A percentile compares a stretch with the other conserved stretches of the same genome.
phyloP scores from a whole-genome alignment of 2,329 filamentous ascomycete species.

The Mycocentrospora acerina region DNA sequence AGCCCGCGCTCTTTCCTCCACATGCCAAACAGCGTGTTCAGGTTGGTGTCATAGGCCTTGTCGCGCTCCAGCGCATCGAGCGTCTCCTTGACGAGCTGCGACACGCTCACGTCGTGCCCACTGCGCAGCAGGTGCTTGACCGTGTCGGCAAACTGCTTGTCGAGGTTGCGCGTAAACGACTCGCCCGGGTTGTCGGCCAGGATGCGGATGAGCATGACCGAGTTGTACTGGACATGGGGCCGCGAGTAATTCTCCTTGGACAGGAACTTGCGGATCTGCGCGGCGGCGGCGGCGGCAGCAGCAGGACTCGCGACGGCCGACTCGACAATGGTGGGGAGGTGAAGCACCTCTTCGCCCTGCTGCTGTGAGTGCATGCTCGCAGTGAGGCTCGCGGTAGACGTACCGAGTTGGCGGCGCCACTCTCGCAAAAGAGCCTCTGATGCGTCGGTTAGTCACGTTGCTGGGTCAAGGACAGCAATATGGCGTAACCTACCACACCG shows the following conservation, averaged over 20 bases:
- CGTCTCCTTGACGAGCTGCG: constrained; percentile 85
- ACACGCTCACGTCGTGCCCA: constrained; percentile 72
- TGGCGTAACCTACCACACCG: constrained; percentile 61
- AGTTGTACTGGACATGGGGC: constrained; percentile 86
- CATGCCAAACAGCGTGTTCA: constrained; percentile 74
- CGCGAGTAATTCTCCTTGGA: constrained; percentile 65
- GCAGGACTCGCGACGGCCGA: constrained; percentile 87
- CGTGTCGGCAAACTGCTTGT: constrained; percentile 77
- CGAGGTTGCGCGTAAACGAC: constrained; percentile 88
- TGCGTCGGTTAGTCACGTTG: constrained; percentile 11
- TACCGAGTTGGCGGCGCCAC: constrained; percentile 58
- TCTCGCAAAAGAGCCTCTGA: constrained; percentile 80
- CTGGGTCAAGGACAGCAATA: constrained; percentile 3
- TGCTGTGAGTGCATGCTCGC: constrained; percentile 13
- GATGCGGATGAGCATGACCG: constrained; percentile 92
- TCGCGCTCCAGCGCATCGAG: constrained; percentile 74
- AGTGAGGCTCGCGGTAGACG: constrained; percentile 1
- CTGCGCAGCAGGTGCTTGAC: constrained; percentile 73
- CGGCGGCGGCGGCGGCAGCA: constrained; percentile 79
- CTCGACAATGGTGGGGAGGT: constrained; percentile 91
- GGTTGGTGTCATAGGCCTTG: constrained; percentile 72
- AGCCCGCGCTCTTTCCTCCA: constrained; percentile 74
- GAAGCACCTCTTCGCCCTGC: constrained; percentile 84
- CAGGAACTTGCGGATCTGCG: constrained; percentile 79
- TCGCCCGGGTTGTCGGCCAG: constrained; percentile 86